Conservation (phyloP, 495 filamentous ascomycete species). For the Penicillium argentinense region DNA sequence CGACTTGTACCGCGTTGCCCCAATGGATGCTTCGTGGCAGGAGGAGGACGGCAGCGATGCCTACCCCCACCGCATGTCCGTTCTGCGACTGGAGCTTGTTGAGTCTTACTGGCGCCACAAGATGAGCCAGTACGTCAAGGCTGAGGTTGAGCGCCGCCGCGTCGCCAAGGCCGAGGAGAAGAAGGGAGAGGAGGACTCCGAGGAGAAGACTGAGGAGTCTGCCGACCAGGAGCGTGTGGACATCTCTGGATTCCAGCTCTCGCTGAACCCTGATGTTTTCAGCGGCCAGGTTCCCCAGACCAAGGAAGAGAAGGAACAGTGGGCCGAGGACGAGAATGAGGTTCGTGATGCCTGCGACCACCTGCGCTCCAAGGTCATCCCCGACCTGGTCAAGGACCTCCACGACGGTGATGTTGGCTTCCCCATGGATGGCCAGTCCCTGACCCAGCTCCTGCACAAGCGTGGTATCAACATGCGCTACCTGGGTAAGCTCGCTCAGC, state of each 20-base stretch:
- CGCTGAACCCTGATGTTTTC: constrained; percentile 94
- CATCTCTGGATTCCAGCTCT: constrained; percentile 80
- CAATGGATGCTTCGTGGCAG: constrained; percentile 87
- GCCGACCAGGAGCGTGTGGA: constrained; percentile 64
- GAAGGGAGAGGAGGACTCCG: constrained; percentile 31
- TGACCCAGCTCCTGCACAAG: constrained; percentile 89
- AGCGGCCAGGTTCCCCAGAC: constrained; percentile 89
- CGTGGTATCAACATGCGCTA: constrained; percentile 97
- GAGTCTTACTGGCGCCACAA: constrained; percentile 80
- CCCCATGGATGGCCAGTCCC: constrained; percentile 94
- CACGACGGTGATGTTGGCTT: constrained; percentile 92
- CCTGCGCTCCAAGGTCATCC: constrained; percentile 72
- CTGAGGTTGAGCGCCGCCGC: constrained; percentile 63
- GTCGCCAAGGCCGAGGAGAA: constrained; percentile 47
- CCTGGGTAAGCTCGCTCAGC: constrained; percentile 75
- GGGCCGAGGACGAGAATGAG: constrained; percentile 83
- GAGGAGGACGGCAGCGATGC: constrained; percentile 65
- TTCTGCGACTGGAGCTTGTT: constrained; percentile 84
- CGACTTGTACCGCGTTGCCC: constrained; percentile 92
- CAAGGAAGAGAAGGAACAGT: constrained; percentile 81
- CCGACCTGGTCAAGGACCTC: constrained; percentile 74
- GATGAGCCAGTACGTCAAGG: constrained; percentile 81
- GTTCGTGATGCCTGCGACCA: constrained; percentile 81
- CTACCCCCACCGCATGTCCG: constrained; percentile 96
- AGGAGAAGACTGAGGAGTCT: constrained; percentile 36